Base-by-base conservation (phyloP, 169 alveolate genomes). In the Fabrea salina region DNA sequence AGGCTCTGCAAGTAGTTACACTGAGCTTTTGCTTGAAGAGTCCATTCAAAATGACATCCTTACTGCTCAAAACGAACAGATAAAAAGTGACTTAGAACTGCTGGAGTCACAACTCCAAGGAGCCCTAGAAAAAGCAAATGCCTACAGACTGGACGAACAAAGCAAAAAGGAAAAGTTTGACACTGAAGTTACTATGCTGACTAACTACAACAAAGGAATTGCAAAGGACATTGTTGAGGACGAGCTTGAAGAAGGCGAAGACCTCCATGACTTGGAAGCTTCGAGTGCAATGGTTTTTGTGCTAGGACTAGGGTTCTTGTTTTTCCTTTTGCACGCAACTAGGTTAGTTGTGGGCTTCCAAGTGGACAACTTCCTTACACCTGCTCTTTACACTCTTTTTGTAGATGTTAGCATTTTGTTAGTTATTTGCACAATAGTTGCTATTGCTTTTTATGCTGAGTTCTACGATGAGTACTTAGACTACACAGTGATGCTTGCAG, bases 331-430 rank as follows among this genome's bases (percentile, higher is more conserved):
- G 43, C 57, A 40, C 44, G 57, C 50, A 8, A n/a, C 30, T 25
- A 37, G 66, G 35, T 11, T n/a, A 11, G 25, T 68, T 1, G 11
- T 68, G 22, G 78, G 78, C 33, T 43, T n/a, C 44, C 8, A 16
- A 13, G 11, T 68, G 13, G 66, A 40, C 16, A 40, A n/a, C 8
- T 40, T 68, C 30, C 44, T 68, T n/a, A 47, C 13, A 11, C 78
- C 57, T 0, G 61, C 78, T 2, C 44, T 68, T 37, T 68, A 68
- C 61, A 43, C 32, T 13, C 39, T 68, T 7, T 68, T 68, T 68
- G 78, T 68, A 13, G 78, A 68, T 68, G 13, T 68, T 16, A 43
- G 44, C 22, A 68, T 68, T 40, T 30, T 68, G 0, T n/a, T 40
- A 11, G 35, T 68, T 19, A 68, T 68, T 8, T 68, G 78, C 37